phyloP scores from a whole-genome alignment of 2,329 filamentous ascomycete species.

The Colletotrichum sp. region DNA sequence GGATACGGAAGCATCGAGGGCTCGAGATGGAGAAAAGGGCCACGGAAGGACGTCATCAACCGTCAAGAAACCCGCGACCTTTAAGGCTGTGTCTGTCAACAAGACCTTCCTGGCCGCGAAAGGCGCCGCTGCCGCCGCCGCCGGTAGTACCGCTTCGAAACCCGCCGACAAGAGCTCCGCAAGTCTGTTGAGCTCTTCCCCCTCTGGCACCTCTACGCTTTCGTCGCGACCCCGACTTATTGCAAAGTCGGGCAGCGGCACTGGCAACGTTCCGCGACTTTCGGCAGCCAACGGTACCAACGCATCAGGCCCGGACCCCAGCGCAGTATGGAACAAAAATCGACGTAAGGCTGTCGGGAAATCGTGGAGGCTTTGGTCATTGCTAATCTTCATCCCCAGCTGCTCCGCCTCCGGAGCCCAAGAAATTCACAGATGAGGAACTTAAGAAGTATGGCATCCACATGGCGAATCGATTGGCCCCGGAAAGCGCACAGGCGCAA shows the following conservation, averaged over 20 bases:
- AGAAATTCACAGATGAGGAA: constrained; percentile 87
- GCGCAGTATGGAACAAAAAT: constrained; percentile 89
- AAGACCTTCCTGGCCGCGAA: constrained; percentile 84
- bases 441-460: constrained; percentile 88
- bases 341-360: constrained; percentile 62
- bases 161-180: constrained; percentile 54
- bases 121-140: constrained; percentile 46
- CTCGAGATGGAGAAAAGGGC: constrained; percentile 62
- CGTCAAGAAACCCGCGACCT: constrained; percentile 76
- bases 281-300: constrained; percentile 62
- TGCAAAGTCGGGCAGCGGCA: constrained; percentile 72
- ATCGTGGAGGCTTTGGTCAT: not conserved
- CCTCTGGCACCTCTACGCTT: constrained; percentile 49
- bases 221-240: constrained; percentile 74
- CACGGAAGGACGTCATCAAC: constrained; percentile 64
- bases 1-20: constrained; percentile 75
- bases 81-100: constrained; percentile 87
- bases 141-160: constrained; percentile 42
- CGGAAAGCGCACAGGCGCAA: constrained; percentile 76
- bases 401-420: constrained; percentile 71
- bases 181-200: constrained; percentile 49
- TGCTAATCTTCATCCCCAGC: constrained; percentile 46
- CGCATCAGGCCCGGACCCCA: constrained; percentile 70
- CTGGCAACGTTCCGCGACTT: constrained; percentile 54
- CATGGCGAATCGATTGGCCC: constrained; percentile 78